These are phyloP conservation scores for Fragaria nilgerrensis DNA, from an alignment of 306 rosid species.

Conservation along the genomic window DNA sequence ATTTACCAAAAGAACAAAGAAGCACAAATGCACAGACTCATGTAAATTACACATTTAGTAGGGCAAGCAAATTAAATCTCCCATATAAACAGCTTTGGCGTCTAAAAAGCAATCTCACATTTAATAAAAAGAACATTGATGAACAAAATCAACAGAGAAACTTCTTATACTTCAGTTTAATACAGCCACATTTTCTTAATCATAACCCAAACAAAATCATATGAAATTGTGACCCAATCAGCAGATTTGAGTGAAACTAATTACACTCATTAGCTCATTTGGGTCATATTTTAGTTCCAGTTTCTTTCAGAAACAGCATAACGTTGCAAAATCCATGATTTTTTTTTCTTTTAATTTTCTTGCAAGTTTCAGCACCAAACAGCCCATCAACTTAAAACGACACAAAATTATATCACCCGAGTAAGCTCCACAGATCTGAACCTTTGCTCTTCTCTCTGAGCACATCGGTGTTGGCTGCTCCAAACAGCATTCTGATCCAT, in stretches of 20 bases:
- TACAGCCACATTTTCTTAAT: not conserved
- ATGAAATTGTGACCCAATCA: not conserved
- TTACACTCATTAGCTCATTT: too few species aligned
- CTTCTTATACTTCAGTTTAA: not conserved
- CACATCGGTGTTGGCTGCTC: not conserved
- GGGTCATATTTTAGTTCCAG: too few species aligned
- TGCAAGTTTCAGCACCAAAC: not conserved
- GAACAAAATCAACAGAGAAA: not conserved
- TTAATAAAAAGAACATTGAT: not conserved
- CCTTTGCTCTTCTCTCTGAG: not conserved
- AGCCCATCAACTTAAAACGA: not conserved
- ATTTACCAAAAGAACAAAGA: not conserved
- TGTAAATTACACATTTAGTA: not conserved
- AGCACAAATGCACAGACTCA: not conserved
- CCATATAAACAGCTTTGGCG: not conserved
- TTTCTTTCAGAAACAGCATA: not conserved
- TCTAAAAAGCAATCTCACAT: not conserved
- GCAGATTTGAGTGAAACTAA: not conserved
- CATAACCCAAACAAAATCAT: not conserved
- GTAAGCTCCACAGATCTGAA: not conserved
- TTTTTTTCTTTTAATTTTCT: too few species aligned
- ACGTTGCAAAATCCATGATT: not conserved
- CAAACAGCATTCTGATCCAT: not conserved
- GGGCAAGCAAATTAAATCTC: not conserved
- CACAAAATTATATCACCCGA: not conserved